Evolutionary conservation across 2,329 filamentous ascomycete species (phyloP).

Genomic region (Cladobotryum protrusum): DNA sequence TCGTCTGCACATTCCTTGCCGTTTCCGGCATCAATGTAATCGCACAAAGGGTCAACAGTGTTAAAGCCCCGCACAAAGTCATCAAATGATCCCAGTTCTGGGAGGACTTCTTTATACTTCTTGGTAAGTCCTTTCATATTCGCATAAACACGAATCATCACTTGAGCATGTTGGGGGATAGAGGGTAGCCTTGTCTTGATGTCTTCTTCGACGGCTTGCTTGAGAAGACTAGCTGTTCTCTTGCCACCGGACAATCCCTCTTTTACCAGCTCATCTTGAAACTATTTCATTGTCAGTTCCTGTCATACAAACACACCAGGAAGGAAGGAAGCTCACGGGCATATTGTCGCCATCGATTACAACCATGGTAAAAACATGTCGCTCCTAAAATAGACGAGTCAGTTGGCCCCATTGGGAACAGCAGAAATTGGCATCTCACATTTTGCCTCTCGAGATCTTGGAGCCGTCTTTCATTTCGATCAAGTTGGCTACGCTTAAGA

Average conservation of each 20-base stretch:
- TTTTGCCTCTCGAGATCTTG: conserved; percentile 8
- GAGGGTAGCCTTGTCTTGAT: conserved; percentile 6
- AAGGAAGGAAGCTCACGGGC: conserved; percentile 22
- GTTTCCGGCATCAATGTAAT: conserved; percentile 36
- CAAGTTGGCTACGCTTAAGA: conserved; percentile 7
- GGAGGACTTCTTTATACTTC: conserved; percentile 27
- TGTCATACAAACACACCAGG: background rate
- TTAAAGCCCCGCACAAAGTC: conserved; percentile 37
- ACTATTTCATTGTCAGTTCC: conserved; percentile 18
- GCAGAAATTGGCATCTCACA: background rate
- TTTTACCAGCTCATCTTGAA: conserved; percentile 25
- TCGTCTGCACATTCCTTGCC: conserved; percentile 38
- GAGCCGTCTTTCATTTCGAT: conserved; percentile 7
- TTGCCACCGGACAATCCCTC: conserved; percentile 26
- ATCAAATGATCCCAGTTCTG: conserved; percentile 18
- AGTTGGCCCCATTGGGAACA: background rate
- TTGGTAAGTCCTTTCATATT: conserved; percentile 31
- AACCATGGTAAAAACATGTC: conserved; percentile 25
- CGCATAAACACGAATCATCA: conserved; percentile 31
- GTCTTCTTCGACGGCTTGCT: conserved; percentile 17
- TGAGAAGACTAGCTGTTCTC: conserved; percentile 21
- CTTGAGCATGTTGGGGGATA: conserved; percentile 17
- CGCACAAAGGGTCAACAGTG: conserved; percentile 29
- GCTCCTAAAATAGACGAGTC: conserved; percentile 11
- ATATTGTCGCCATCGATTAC: conserved; percentile 35